Evolutionary conservation across 495 filamentous ascomycete genomes (phyloP).

Genomic region (Talaromyces nanjingensis): DNA sequence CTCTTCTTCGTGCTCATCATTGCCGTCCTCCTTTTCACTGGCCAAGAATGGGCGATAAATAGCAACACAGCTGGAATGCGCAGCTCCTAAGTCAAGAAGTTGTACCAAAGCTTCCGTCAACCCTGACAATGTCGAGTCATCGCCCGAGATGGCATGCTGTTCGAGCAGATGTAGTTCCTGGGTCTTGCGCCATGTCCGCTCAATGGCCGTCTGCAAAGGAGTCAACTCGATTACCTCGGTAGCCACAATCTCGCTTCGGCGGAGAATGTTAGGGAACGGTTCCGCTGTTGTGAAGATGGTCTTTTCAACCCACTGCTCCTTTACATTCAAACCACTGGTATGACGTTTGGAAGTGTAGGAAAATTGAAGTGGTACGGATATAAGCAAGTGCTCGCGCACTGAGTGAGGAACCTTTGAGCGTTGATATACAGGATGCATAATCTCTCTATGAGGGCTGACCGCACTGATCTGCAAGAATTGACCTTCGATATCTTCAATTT

Average conservation of each 20-base stretch:
- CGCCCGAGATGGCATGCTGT: conserved; percentile 65
- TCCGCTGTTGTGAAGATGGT: conserved; percentile 77
- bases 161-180: conserved; percentile 72
- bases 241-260: conserved; percentile 75
- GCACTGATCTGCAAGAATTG: conserved; percentile 84
- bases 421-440: conserved; percentile 81
- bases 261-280: conserved; percentile 83
- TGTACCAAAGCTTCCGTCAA: conserved; percentile 68
- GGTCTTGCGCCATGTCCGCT: conserved; percentile 87
- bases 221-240: conserved; percentile 58
- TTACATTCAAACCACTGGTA: conserved; percentile 54
- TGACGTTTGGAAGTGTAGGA: conserved; percentile 63
- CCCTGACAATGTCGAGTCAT: conserved; percentile 54
- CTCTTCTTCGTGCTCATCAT: conserved; percentile 35
- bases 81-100: conserved; percentile 58
- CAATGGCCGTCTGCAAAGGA: conserved; percentile 80
- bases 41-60: conserved; percentile 69
- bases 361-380: conserved; percentile 64
- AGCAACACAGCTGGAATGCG: conserved; percentile 60
- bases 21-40: conserved; percentile 35
- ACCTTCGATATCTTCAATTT: conserved; percentile 79
- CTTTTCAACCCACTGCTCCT: conserved; percentile 78
- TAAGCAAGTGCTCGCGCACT: conserved; percentile 77
- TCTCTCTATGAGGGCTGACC: conserved; percentile 74
- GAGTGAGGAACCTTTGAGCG: conserved; percentile 73